Evolutionary conservation across 345 rosid species (phyloP).

Genomic region (Sonneratia caseolaris): DNA sequence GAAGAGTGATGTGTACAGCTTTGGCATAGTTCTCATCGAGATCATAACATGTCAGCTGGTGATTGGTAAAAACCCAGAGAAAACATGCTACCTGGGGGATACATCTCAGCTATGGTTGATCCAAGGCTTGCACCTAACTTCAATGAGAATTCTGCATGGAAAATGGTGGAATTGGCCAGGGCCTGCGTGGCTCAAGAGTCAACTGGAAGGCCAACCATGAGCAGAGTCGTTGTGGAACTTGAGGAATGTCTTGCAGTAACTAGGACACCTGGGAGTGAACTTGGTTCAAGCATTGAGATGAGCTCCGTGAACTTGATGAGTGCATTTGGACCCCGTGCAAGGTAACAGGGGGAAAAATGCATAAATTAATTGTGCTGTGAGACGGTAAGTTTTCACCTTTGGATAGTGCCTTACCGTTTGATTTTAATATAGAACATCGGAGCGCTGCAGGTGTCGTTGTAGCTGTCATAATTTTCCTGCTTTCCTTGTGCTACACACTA

Average conservation of each 20-base stretch:
- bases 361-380: too few relatives aligned
- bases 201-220: constrained; percentile 24
- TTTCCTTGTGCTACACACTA: too few relatives aligned
- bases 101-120: constrained; percentile 21
- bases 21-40: constrained; percentile 45
- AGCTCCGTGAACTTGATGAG: neutral
- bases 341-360: too few relatives aligned
- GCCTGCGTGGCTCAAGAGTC: constrained; percentile 17
- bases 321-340: too few relatives aligned
- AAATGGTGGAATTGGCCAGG: constrained; percentile 23
- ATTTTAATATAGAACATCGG: too few relatives aligned
- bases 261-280: neutral
- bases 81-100: constrained; percentile 19
- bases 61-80: constrained; percentile 16
- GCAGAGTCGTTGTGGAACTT: constrained; percentile 16
- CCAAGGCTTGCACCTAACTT: constrained; percentile 16
- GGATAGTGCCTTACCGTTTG: too few relatives aligned
- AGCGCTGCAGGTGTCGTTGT: too few relatives aligned
- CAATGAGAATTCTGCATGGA: constrained; percentile 26
- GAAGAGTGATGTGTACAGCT: constrained; percentile 58
- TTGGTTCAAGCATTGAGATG: neutral
- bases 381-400: too few relatives aligned
- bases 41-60: constrained; percentile 37
- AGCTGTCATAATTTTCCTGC: too few relatives aligned
- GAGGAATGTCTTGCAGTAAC: constrained; percentile 17